Evolutionary conservation across 2,329 filamentous ascomycete species (phyloP).

Genomic region (Monosporascus sp.): DNA sequence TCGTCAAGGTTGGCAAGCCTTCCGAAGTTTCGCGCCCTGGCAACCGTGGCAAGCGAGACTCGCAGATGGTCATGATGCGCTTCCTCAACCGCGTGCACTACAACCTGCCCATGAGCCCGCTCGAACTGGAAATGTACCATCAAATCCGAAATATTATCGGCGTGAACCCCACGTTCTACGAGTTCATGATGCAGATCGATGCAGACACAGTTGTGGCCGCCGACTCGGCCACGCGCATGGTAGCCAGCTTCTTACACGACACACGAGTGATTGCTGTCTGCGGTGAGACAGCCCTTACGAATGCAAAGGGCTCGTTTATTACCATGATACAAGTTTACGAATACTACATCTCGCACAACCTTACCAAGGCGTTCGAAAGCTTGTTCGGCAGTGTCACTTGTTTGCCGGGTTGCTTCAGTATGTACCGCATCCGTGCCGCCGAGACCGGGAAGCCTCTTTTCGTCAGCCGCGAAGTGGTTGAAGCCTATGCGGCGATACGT

Average conservation of each 20-base stretch:
- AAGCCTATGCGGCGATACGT: constrained; percentile 84
- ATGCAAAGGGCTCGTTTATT: constrained; percentile 86
- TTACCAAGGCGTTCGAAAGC: constrained; percentile 95
- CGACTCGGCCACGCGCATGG: constrained; percentile 87
- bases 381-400: constrained; percentile 97
- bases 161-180: constrained; percentile 97
- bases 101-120: constrained; percentile 89
- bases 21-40: constrained; percentile 92
- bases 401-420: constrained; percentile 96
- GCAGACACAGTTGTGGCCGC: constrained; percentile 90
- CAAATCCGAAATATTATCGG: constrained; percentile 98
- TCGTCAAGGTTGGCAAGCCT: constrained; percentile 97
- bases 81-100: constrained; percentile 99
- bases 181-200: constrained; percentile 94
- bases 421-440: constrained; percentile 94
- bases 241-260: constrained; percentile 84
- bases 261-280: constrained; percentile 91
- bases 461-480: constrained; percentile 85
- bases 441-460: constrained; percentile 95
- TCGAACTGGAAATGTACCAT: constrained; percentile 97
- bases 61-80: constrained; percentile 96
- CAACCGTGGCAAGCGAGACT: constrained; percentile 98
- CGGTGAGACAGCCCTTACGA: constrained; percentile 88
- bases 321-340: constrained; percentile 99
- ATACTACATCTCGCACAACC: constrained; percentile 98